Evolutionary conservation across 257 asterid species (phyloP), one percentile per base, ranked within the genome.

Genomic region (Salvia miltiorrhiza): DNA sequence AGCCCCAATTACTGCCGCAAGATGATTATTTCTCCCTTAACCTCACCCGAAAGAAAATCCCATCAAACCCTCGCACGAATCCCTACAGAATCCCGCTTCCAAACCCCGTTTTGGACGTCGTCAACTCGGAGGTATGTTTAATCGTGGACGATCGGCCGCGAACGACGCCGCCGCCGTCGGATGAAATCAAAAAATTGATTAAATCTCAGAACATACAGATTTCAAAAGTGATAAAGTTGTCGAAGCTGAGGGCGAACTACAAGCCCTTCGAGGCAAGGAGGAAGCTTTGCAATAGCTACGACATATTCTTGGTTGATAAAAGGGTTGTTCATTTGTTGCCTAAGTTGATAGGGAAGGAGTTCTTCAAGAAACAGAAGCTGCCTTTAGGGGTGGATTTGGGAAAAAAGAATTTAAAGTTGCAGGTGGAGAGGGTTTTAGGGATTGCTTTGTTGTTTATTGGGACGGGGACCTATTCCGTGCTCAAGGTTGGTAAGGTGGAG

Each of bases 261-360:
- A 90, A 90, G 78, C 81, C 96, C 3, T 88, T 77, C 11, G 98
- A 93, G 77, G 87, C 91, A 0, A 88, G 85, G 26, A 78, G 96
- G 62, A 90, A 93, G 79, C 85, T 93, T 12, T 90, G 92, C 63
- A 87, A 85, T 40, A 88, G 96, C 5, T 90, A 81, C 70, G 92
- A 85, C 72, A 10, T 85, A 69, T 93, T 93, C 43, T 60, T 93
- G 70, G 97, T 82, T 21, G 97, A 90, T 41, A 93, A 85, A 19
- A 79, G 95, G 89, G 71, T 88, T 37, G 92, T 88, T 24, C 97
- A 84, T 69, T 76, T 93, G 83, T 76, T 90, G 76, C 99, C 97
- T 9, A 93, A 83, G 88, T 77, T 93, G 73, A 11, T 90, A 26
- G 99, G 96, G 1, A 90, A 87, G 78, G 76, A 75, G 64, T 88